These are phyloP conservation scores for Phyllosticta citrichinensis DNA, from an alignment of 2,329 filamentous ascomycete genomes.

Conservation along the genomic window DNA sequence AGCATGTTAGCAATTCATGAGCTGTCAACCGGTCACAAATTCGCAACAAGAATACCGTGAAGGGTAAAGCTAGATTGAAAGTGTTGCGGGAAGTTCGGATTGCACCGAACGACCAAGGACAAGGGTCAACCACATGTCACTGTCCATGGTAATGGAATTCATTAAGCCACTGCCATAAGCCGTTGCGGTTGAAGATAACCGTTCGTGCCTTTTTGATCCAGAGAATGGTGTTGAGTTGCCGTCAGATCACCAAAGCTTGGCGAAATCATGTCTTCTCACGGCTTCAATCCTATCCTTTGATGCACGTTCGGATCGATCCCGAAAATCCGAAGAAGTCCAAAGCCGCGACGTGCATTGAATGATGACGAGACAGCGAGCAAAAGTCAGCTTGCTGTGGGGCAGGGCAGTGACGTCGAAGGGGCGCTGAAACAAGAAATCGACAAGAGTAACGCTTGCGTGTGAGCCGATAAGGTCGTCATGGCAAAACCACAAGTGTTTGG, in stretches of 20 bases:
- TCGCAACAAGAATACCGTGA: neutral
- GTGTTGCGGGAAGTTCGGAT: neutral
- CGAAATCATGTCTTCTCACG: neutral
- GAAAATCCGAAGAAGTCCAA: neutral
- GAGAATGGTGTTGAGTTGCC: neutral
- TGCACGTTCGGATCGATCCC: neutral
- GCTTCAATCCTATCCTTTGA: neutral
- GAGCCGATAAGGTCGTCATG: neutral
- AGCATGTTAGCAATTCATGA: neutral
- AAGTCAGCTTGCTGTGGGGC: neutral
- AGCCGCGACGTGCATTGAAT: neutral
- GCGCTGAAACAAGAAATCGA: neutral
- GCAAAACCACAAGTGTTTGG: neutral
- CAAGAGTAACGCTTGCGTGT: neutral
- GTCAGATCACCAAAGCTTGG: neutral
- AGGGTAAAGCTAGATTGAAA: neutral
- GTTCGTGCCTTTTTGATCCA: neutral
- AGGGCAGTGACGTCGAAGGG: neutral
- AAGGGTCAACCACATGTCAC: neutral
- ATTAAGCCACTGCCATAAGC: neutral
- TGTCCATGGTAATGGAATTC: neutral
- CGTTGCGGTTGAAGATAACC: neutral
- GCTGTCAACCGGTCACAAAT: neutral
- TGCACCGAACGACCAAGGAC: neutral
- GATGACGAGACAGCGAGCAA: neutral